Evolutionary conservation across 257 asterid genomes (phyloP), one percentile per base, ranked within the genome.

Genomic region (Buddleja alternifolia): DNA sequence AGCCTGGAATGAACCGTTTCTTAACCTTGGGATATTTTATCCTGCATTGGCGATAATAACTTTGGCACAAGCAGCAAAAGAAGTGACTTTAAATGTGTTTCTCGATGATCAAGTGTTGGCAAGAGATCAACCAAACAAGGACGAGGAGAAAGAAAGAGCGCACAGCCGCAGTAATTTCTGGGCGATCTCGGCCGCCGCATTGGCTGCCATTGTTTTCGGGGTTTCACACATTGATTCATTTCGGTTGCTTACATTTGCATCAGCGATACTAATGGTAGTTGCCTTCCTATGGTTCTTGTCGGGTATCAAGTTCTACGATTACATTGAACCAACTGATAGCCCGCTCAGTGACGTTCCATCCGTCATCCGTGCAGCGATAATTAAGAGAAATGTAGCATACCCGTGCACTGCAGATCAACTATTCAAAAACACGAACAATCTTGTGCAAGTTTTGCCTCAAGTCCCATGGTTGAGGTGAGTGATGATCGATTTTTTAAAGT

Each of bases 71-170:
- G 76, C 76, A n/a, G 76, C 69, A n/a, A 29, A 19, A 39, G 12
- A 8, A 0, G 17, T 56, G 1, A 45, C 69, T 0, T n/a, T 69
- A 23, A 8, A 29, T 12, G 50, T 68, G 11, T 75, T 75, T 56
- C 72, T 75, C 10, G 76, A 23, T 6, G 80, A 75, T 63, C 80
- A 75, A 54, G 3, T 75, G 17, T 7, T 16, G 50, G 11, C 14
- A 10, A 23, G 0, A 24, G 39, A 48, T 23, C 21, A 7, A 16
- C 8, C 46, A 46, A 7, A 6, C 23, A 60, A 36, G 7, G 41
- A 24, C 34, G 65, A 74, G 19, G 61, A 32, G n/a, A 9, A 72
- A 11, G 55, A 42, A 11, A 21, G 23, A 42, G 62, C 32, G 17
- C 5, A 4, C 3, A 4, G 20, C 6, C 51, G 53, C 3, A 8